Base-by-base conservation (phyloP, 164 flowering plant species). In the Vitis cinerea region DNA sequence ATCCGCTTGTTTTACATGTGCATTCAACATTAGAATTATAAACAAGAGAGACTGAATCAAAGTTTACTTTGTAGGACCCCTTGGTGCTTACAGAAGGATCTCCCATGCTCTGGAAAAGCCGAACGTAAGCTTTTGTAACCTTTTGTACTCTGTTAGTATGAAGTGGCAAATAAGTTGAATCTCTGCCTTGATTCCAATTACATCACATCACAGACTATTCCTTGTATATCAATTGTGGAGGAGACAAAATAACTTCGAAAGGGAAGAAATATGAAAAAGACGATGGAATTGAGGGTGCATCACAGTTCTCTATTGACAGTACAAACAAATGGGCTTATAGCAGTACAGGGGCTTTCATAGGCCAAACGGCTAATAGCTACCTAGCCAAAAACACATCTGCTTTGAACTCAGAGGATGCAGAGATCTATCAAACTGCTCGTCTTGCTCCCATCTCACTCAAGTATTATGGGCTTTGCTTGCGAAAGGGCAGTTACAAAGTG, bases 211-310 rank as follows among this genome's bases (percentile, higher is more conserved):
- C 86, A 89, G 93, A 78, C 17, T 72, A 81, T 81, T 77, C 90
- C n/a, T 66, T 91, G 59, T 91, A 82, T 70, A 83, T 93, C 13
- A 90, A 93, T 59, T 91, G 95, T 74, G 98, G 98, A 66, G 98
- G 97, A 44, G 5, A 17, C 16, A 16, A 56, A 8, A 37, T 72
- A 51, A 31, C 27, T 0, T 50, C 70, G 50, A 85, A 75, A 0
- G 84, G 82, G 12, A 6, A 11, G 23, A 44, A 52, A 6, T 2
- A 2, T 4, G 5, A 4, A 4, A 31, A 31, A 31, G 37, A 83
- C 27, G 72, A 68, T 90, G 90, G 72, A 87, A 78, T 57, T 85
- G 77, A 47, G 90, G 93, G 4, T 72, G 80, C 37, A 13, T 80
- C 90, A 47, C 57, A 71, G 37, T 31, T 31, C 70, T 89, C 85